These are phyloP conservation scores for Schwanniomyces vanrijiae DNA, from an alignment of 805 yeast genomes.

Conservation along the genomic window DNA sequence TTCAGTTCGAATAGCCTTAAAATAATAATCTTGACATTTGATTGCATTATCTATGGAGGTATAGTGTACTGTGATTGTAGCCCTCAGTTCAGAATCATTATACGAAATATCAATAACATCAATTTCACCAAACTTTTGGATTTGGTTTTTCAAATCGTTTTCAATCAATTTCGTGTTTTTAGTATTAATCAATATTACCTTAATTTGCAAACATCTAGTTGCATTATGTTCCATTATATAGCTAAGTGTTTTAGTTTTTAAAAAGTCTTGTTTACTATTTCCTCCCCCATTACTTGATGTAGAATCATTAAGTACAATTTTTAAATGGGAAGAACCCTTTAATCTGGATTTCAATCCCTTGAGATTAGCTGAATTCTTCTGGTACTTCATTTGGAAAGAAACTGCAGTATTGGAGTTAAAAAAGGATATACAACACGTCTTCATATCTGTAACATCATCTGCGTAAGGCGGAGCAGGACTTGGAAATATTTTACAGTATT, in stretches of 20 bases:
- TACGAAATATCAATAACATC: constrained; percentile 30
- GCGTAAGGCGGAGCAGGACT: constrained; percentile 30
- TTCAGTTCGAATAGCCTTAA: constrained; percentile 20
- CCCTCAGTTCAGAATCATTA: constrained; percentile 4
- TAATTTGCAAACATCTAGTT: constrained; percentile 30
- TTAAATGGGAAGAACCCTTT: constrained; percentile 25
- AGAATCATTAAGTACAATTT: constrained; percentile 27
- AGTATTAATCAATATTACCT: constrained; percentile 1
- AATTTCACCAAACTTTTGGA: constrained; percentile 41
- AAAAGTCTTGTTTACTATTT: constrained; percentile 26
- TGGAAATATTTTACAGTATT: constrained; percentile 48
- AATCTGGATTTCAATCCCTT: constrained; percentile 22
- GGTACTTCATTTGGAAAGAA: constrained; percentile 32
- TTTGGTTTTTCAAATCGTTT: constrained; percentile 22
- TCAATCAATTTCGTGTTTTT: not conserved
- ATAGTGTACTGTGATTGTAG: constrained; percentile 30
- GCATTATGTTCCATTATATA: constrained; percentile 40
- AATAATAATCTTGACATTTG: constrained; percentile 38
- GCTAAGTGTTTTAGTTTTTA: constrained; percentile 41
- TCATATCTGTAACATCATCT: constrained; percentile 16
- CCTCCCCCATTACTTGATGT: constrained; percentile 5
- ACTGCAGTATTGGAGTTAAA: constrained; percentile 33
- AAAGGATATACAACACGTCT: constrained; percentile 37
- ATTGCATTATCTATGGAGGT: constrained; percentile 48
- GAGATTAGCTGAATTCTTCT: constrained; percentile 23